Percentiles rank a stretch among this genome's conserved stretches.
These are phyloP conservation scores for Stachybotrys chartarum DNA, from an alignment of 2,329 filamentous ascomycete species.

Conservation along the genomic window DNA sequence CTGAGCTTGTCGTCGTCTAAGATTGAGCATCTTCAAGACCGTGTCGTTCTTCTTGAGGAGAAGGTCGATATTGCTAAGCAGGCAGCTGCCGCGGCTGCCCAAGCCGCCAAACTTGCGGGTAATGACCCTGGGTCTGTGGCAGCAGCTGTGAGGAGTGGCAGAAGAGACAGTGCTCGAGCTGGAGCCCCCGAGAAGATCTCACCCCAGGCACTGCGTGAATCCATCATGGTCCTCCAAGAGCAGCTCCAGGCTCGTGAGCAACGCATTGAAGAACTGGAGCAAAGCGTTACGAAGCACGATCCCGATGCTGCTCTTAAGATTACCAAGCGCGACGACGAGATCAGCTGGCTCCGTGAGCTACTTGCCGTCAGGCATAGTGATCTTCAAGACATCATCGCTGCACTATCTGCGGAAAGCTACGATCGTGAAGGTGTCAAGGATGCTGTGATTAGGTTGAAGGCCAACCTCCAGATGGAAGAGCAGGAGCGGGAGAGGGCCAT, in stretches of 20 bases:
- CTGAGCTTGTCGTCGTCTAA: conserved; percentile 78
- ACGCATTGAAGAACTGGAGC: conserved; percentile 80
- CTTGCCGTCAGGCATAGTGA: conserved; percentile 86
- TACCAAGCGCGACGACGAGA: conserved; percentile 88
- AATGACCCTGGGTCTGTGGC: conserved; percentile 23
- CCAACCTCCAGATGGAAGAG: conserved; percentile 96
- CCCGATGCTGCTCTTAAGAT: conserved; percentile 75
- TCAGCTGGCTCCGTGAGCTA: conserved; percentile 89
- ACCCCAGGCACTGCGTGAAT: conserved; percentile 88
- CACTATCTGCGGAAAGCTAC: conserved; percentile 66
- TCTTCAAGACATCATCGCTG: conserved; percentile 81
- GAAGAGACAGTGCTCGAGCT: conserved; percentile 24
- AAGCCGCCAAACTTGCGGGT: conserved; percentile 59
- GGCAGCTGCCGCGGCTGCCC: conserved; percentile 74
- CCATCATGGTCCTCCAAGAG: conserved; percentile 92
- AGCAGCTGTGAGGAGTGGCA: conserved; percentile 11
- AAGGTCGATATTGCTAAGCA: conserved; percentile 85
- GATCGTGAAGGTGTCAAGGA: conserved; percentile 78
- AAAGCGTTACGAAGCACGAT: conserved; percentile 60
- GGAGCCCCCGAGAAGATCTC: conserved; percentile 79
- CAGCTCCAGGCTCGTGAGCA: conserved; percentile 92
- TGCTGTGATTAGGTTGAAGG: conserved; percentile 84
- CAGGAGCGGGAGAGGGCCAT: conserved; percentile 85
- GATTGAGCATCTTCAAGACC: conserved; percentile 78
- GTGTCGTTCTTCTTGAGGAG: conserved; percentile 77